Percentiles rank a stretch among this genome's conserved stretches.
Conservation (phyloP, 2,329 filamentous ascomycete genomes). For the Fusarium scirpi region DNA sequence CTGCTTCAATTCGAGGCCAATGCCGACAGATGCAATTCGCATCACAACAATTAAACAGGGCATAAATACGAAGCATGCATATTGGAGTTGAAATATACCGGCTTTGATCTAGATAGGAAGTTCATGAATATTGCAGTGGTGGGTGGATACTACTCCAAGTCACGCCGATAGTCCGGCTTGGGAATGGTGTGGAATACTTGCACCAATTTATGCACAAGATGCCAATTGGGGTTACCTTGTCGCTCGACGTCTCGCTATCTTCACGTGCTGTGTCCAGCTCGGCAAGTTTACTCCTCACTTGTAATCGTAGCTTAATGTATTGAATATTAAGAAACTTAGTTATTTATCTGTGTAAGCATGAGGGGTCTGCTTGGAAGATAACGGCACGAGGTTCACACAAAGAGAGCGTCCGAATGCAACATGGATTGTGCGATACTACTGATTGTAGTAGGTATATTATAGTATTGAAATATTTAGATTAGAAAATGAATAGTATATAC, state of each 20-base stretch:
- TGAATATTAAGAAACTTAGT: too few species aligned
- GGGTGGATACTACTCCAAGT: slow-evolving; percentile 3
- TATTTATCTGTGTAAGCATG: too few species aligned
- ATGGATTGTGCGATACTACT: background rate
- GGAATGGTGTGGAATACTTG: background rate
- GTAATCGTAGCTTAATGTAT: too few species aligned
- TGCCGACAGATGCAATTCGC: background rate
- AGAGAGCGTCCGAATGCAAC: background rate
- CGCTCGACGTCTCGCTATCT: background rate
- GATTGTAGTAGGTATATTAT: background rate
- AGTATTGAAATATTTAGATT: background rate
- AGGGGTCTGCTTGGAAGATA: too few species aligned
- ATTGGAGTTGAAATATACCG: background rate
- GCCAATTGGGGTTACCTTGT: background rate
- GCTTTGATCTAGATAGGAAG: background rate
- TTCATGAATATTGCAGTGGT: background rate
- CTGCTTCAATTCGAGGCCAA: background rate
- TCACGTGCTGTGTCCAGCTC: background rate
- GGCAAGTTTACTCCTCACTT: too few species aligned
- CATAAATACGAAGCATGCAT: background rate
- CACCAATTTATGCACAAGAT: background rate
- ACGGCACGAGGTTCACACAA: too few species aligned
- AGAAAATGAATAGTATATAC: background rate
- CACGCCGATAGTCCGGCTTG: background rate
- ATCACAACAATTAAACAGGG: background rate